Conservation (phyloP, 2,329 filamentous ascomycete species). For the Aspergillus floridensis region DNA sequence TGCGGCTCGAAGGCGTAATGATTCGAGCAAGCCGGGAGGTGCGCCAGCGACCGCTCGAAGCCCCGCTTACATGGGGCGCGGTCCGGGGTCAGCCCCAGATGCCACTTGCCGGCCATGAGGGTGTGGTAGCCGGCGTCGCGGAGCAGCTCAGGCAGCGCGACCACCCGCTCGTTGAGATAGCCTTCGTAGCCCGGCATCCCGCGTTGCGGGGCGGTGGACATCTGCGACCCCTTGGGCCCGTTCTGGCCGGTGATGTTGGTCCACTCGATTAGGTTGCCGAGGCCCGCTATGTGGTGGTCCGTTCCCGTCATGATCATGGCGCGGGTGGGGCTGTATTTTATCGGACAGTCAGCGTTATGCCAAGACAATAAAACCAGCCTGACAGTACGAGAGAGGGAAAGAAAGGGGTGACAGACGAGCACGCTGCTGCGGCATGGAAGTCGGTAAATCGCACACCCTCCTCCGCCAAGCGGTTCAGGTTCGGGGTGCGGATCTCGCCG, state of each 20-base stretch:
- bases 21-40: constrained; percentile 60
- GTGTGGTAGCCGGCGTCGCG: constrained; percentile 36
- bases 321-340: constrained; percentile 49
- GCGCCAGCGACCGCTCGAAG: constrained; percentile 59
- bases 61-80: constrained; percentile 56
- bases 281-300: constrained; percentile 54
- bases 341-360: background rate
- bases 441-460: constrained; percentile 60
- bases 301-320: constrained; percentile 67
- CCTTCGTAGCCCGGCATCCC: constrained; percentile 62
- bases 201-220: constrained; percentile 54
- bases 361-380: no score
- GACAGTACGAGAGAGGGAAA: no score
- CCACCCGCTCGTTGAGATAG: constrained; percentile 35
- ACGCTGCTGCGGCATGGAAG: constrained; percentile 64
- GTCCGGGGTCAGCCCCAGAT: constrained; percentile 59
- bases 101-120: constrained; percentile 40
- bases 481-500: constrained; percentile 60
- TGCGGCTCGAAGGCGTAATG: constrained; percentile 56
- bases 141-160: constrained; percentile 35
- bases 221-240: constrained; percentile 51
- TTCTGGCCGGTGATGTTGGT: constrained; percentile 55
- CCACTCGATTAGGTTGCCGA: constrained; percentile 61
- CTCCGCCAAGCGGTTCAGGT: constrained; percentile 54
- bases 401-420: constrained; percentile 42